Base-by-base conservation (phyloP, 1,139 yeast species). In the Hansenula anomala region DNA sequence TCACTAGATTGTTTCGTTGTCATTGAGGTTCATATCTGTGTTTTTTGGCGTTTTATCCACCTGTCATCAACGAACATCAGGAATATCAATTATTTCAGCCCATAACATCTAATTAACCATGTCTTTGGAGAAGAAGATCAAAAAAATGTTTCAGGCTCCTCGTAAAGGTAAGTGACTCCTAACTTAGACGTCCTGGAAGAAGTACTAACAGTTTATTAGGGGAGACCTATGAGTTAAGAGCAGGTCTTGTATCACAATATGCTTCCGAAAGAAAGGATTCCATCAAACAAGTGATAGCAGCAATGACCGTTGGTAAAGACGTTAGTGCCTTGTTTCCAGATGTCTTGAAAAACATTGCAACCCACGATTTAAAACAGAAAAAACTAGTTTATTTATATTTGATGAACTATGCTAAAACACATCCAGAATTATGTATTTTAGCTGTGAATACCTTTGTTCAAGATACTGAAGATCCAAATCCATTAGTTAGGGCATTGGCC, bases 251-350 rank as follows among this genome's bases (percentile, higher is more conserved):
- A 6, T 88, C 97, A 13, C 97, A 88, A 62, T 94, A 88, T 63
- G 95, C 96, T 31, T 82, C 78, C 51, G 97, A 94, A 52, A 71
- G 96, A 45, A 94, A 92, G 60, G 98, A 94, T 61, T 96, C 98
- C 22, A 94, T 94, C 51, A 96, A 90, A 63, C 73, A 96, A 42
- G 96, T 95, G 19, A 94, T 94, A 56, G 95, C 94, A 43, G 97
- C 97, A 45, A 94, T 94, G 99, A 94, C 98, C 0, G 78, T 90
- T 25, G 98, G 98, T n/a, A 94, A 94, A 59, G 98, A 94, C 62
- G 97, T 94, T 23, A 86, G 96, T 12, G 79, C 95, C 1, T 71
- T 94, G 44, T 94, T 94, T 53, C 98, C 99, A 1, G 97, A 94
- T 60, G 95, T 94, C 26, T 69, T 94, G 61, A 94, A 94, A 66